Conservation (phyloP, 2,329 filamentous ascomycete species). For the Torrubiellomyces zombiae region DNA sequence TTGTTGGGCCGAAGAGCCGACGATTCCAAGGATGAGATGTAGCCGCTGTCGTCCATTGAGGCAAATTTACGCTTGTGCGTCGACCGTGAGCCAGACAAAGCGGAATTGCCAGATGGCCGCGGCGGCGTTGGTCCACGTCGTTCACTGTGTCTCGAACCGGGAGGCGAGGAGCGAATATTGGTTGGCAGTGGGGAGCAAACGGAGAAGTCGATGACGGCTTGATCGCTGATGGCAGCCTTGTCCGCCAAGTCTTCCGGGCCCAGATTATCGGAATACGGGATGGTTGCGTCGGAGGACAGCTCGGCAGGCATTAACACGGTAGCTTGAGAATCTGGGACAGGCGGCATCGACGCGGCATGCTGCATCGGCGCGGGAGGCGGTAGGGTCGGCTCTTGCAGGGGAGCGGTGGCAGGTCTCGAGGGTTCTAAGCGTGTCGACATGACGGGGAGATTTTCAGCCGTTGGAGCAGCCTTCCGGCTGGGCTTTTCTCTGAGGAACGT, state of each 20-base stretch:
- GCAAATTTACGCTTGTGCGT: slow-evolving; percentile 65
- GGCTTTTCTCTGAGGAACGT: slow-evolving; percentile 83
- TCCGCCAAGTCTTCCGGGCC: slow-evolving; percentile 33
- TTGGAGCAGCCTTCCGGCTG: slow-evolving; percentile 37
- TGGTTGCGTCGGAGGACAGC: slow-evolving; percentile 61
- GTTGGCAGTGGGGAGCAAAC: slow-evolving; percentile 54
- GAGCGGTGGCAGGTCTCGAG: slow-evolving; percentile 22
- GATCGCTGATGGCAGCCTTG: slow-evolving; percentile 23
- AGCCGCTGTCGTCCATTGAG: slow-evolving; percentile 82
- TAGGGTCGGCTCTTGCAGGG: slow-evolving; percentile 29
- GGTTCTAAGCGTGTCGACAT: slow-evolving; percentile 41
- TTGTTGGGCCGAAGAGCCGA: slow-evolving; percentile 63
- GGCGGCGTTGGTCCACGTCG: slow-evolving; percentile 60
- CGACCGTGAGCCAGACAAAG: slow-evolving; percentile 48
- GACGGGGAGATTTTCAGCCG: slow-evolving; percentile 39
- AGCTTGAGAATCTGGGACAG: slow-evolving; percentile 21
- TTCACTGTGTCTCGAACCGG: slow-evolving; percentile 44
- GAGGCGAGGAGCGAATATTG: slow-evolving; percentile 80
- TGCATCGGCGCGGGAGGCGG: slow-evolving; percentile 25
- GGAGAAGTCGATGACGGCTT: slow-evolving; percentile 27
- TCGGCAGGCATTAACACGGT: slow-evolving; percentile 31
- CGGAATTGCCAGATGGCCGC: slow-evolving; percentile 41
- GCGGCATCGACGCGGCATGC: slow-evolving; percentile 21
- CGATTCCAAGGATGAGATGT: slow-evolving; percentile 90
- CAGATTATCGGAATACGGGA: slow-evolving; percentile 51